Evolutionary conservation across 2,329 filamentous ascomycete species (phyloP).

Genomic region (Scedosporium apiospermum): DNA sequence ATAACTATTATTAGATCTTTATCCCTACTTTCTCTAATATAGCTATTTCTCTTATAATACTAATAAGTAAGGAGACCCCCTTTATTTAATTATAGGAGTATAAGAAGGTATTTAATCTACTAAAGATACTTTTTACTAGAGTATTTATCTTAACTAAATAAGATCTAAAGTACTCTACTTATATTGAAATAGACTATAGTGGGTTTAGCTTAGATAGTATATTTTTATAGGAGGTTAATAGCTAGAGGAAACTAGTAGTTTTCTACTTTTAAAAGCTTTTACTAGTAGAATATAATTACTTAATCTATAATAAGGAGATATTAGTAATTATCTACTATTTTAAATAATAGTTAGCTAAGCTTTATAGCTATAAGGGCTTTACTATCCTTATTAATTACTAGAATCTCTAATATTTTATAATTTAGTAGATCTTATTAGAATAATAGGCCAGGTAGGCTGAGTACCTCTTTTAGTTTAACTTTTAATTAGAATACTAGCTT

Average conservation of each 20-base stretch:
- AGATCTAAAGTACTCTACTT: not conserved
- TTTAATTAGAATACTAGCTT: not conserved
- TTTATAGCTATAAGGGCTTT: not conserved
- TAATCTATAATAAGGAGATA: not conserved
- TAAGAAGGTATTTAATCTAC: not conserved
- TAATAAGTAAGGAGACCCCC: not conserved
- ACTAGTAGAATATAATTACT: not conserved
- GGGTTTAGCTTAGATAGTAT: not conserved
- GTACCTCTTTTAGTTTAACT: not conserved
- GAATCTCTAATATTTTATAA: slow-evolving; percentile 1
- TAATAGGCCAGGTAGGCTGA: not conserved
- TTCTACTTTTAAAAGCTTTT: not conserved
- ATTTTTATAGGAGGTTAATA: not conserved
- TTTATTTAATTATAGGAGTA: not conserved
- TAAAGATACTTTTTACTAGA: not conserved
- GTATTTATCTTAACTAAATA: not conserved
- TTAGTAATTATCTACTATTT: not conserved
- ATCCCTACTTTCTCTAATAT: not conserved
- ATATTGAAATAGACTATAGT: not conserved
- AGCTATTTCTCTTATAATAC: not conserved
- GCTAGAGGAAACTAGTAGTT: not conserved
- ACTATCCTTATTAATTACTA: not conserved
- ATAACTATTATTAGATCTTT: not conserved
- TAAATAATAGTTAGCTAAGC: not conserved
- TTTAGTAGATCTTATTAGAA: not conserved